phyloP scores from a whole-genome alignment of 2,329 filamentous ascomycete genomes.

The Aureobasidium leucospermi region DNA sequence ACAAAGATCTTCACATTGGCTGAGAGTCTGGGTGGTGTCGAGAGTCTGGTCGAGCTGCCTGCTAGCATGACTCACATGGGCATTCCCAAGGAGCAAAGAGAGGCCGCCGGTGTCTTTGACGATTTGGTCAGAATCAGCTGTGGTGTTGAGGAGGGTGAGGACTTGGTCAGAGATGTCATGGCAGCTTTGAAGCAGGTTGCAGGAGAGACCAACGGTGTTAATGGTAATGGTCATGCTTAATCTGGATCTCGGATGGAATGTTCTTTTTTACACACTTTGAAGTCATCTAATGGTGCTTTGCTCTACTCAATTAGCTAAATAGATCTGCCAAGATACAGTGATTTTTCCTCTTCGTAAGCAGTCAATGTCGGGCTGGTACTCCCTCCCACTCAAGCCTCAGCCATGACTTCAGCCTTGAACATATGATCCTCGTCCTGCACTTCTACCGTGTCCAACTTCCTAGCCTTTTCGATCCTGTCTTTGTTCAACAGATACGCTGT shows the following conservation, averaged over 20 bases:
- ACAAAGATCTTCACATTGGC: slow-evolving; percentile 90
- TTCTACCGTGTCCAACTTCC: slow-evolving; percentile 21
- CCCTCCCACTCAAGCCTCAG: background rate
- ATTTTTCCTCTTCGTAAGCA: no score
- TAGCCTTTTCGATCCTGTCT: slow-evolving; percentile 22
- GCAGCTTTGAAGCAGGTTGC: slow-evolving; percentile 76
- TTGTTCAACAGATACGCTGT: slow-evolving; percentile 21
- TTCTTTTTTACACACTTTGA: no score
- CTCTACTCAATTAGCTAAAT: no score
- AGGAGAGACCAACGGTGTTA: slow-evolving; percentile 36
- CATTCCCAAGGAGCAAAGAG: slow-evolving; percentile 82
- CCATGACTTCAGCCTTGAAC: slow-evolving; percentile 8
- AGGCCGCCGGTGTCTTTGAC: slow-evolving; percentile 89
- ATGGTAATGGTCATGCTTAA: background rate
- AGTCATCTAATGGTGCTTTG: no score
- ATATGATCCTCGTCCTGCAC: slow-evolving; percentile 15
- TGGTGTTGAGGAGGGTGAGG: slow-evolving; percentile 83
- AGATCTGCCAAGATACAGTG: no score
- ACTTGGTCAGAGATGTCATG: slow-evolving; percentile 73
- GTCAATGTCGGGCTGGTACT: background rate
- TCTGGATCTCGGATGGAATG: no score
- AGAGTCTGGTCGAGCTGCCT: slow-evolving; percentile 85
- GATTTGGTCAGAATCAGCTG: slow-evolving; percentile 91
- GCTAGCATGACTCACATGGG: slow-evolving; percentile 96
- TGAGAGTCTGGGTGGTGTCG: slow-evolving; percentile 85